Percentiles rank a stretch among this genome's conserved stretches.
phyloP scores from a whole-genome alignment of 495 filamentous ascomycete species.

The Tuber melanosporum region DNA sequence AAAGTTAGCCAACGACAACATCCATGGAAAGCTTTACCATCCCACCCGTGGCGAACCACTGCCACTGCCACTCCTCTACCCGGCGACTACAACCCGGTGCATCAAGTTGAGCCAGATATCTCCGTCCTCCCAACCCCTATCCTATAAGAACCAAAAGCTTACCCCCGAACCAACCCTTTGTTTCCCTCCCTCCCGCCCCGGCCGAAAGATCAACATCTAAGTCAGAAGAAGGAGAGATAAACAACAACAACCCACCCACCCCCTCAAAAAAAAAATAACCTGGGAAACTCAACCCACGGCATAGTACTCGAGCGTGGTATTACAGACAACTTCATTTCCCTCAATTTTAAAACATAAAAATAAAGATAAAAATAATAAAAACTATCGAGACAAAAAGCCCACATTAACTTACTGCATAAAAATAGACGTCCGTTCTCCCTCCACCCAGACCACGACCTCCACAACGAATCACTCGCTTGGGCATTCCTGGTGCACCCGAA shows the following conservation, averaged over 20 bases:
- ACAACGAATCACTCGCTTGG: conserved; percentile 2
- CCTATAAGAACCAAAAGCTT: neutral
- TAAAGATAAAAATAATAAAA: neutral
- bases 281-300: neutral
- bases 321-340: neutral
- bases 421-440: neutral
- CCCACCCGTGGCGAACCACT: neutral
- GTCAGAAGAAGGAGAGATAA: neutral
- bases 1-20: neutral
- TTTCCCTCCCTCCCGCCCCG: neutral
- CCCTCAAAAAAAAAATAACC: neutral
- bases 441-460: neutral
- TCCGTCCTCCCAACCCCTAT: neutral
- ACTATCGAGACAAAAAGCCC: neutral
- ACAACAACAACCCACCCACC: neutral
- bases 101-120: neutral
- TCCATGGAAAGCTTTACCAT: neutral
- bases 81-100: neutral
- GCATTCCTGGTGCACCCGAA: neutral
- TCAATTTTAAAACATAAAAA: neutral
- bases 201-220: neutral
- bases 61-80: neutral
- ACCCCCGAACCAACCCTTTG: too few species aligned
- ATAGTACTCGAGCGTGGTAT: too few species aligned
- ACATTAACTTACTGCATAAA: neutral